phyloP scores from a whole-genome alignment of 495 filamentous ascomycete species.

The Rostrohypoxylon terebratum region DNA sequence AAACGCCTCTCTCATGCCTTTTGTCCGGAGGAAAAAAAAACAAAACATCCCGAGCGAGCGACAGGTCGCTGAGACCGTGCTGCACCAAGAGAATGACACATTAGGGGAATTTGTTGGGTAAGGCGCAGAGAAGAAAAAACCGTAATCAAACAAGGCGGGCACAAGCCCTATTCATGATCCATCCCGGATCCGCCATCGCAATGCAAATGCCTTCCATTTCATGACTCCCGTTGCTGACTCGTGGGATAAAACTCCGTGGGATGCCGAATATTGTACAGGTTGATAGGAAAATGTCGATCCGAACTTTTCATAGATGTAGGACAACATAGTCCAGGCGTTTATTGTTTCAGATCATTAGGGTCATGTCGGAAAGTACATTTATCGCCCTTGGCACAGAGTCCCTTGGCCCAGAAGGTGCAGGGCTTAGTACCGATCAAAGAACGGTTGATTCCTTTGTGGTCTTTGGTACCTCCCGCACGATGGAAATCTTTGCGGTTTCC shows the following conservation, averaged over 20 bases:
- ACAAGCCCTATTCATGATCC: slow-evolving; percentile 6
- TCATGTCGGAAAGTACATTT: slow-evolving; percentile 87
- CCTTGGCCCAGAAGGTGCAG: slow-evolving; percentile 82
- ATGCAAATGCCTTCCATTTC: slow-evolving; percentile 18
- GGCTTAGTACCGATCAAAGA: slow-evolving; percentile 65
- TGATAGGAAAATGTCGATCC: background rate
- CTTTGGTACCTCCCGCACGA: slow-evolving; percentile 36
- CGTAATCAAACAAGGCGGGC: background rate
- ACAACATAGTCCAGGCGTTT: background rate
- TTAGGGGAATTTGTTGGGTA: background rate
- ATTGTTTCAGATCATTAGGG: slow-evolving; percentile 43
- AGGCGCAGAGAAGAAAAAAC: slow-evolving; percentile 6
- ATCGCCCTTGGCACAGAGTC: slow-evolving; percentile 85
- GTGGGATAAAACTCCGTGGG: slow-evolving; percentile 21
- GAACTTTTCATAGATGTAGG: background rate
- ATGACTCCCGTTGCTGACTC: background rate
- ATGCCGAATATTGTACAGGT: slow-evolving; percentile 33
- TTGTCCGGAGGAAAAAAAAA: background rate
- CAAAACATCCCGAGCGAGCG: background rate
- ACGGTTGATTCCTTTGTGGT: slow-evolving; percentile 58
- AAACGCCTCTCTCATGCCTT: slow-evolving; percentile 3
- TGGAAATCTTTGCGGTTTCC: slow-evolving; percentile 41
- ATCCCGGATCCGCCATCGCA: slow-evolving; percentile 8
- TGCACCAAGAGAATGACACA: background rate
- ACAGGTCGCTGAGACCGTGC: background rate